Evolutionary conservation across 1,139 yeast species (phyloP).

Genomic region (Lodderomyces jiufengensis): DNA sequence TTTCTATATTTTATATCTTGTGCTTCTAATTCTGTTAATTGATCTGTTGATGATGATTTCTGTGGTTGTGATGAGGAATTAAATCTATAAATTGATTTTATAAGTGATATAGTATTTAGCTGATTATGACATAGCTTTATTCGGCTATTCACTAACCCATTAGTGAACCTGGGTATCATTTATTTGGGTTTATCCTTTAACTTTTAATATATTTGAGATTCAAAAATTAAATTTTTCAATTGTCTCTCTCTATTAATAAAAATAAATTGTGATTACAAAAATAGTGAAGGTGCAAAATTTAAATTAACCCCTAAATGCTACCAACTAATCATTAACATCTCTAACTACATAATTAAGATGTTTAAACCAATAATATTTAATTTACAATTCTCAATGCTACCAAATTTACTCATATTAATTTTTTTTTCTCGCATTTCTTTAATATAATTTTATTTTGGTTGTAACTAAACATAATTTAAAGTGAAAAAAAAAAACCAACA

Average conservation of each 20-base stretch:
- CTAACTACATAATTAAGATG: no score
- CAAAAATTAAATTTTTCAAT: not conserved
- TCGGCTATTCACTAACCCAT: not conserved
- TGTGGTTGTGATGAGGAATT: constrained; percentile 2
- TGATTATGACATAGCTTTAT: not conserved
- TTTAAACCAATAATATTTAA: no score
- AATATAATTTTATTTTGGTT: no score
- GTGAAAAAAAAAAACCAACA: no score
- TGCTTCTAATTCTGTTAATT: constrained; percentile 66
- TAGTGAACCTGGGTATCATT: constrained; percentile 1
- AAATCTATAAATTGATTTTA: not conserved
- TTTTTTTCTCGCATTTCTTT: no score
- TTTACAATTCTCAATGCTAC: no score
- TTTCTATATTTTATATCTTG: constrained; percentile 71
- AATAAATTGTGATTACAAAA: not conserved
- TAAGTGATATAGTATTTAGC: not conserved
- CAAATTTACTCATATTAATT: no score
- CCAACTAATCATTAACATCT: no score
- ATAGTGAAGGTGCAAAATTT: no score
- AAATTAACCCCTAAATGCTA: no score
- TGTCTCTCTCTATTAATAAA: no score
- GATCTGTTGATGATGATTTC: constrained; percentile 1
- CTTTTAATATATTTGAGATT: not conserved
- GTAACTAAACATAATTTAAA: no score
- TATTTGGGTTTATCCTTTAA: not conserved